Conservation (phyloP, 331 rosid species). For the Spiraea crenata region DNA sequence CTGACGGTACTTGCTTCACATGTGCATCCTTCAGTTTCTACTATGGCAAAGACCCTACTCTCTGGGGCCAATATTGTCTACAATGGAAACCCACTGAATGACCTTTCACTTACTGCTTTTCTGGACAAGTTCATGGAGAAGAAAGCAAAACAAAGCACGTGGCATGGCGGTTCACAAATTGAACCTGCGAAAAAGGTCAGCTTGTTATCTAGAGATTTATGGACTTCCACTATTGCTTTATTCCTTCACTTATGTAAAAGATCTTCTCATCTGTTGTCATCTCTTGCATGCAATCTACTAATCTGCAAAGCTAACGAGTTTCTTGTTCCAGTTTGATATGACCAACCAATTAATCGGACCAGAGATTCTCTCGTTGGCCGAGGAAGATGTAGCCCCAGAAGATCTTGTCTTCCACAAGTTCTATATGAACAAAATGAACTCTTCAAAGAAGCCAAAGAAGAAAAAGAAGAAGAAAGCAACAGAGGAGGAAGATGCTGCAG, state of each 20-base stretch:
- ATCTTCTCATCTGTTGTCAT: not conserved
- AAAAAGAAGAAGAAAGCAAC: conserved; percentile 56
- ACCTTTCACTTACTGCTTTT: conserved; percentile 79
- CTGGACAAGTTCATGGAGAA: conserved; percentile 98
- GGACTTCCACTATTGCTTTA: not conserved
- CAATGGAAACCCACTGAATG: conserved; percentile 85
- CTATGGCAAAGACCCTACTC: conserved; percentile 84
- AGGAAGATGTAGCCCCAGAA: conserved; percentile 87
- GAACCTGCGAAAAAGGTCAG: conserved; percentile 91
- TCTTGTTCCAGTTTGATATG: conserved; percentile 60
- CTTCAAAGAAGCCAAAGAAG: conserved; percentile 67
- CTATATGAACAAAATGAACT: conserved; percentile 67
- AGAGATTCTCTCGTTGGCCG: conserved; percentile 76
- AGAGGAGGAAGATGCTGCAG: conserved; percentile 70
- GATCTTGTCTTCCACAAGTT: conserved; percentile 96
- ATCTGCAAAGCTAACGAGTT: conserved; percentile 24
- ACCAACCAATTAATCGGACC: conserved; percentile 67
- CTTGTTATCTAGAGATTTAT: not conserved
- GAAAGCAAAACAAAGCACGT: conserved; percentile 71
- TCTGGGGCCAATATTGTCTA: conserved; percentile 91
- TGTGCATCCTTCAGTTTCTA: conserved; percentile 89
- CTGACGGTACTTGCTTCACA: conserved; percentile 85
- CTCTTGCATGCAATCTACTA: not conserved
- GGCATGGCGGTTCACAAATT: conserved; percentile 98
- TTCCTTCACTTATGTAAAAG: not conserved